Percentiles rank a stretch among this genome's conserved stretches.
Conservation (phyloP, 805 yeast genomes). For the Blastobotrys parvus region DNA sequence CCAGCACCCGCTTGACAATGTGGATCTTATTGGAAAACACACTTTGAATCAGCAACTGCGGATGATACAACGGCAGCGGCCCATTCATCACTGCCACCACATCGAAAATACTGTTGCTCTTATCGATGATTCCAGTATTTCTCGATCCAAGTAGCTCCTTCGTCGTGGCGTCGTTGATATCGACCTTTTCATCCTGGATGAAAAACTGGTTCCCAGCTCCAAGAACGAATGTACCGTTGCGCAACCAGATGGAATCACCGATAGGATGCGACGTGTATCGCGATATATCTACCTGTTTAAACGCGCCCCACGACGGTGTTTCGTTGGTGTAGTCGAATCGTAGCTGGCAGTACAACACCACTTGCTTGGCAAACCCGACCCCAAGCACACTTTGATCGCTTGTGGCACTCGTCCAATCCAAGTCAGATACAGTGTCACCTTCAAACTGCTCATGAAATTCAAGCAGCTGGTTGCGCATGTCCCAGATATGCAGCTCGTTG, state of each 20-base stretch:
- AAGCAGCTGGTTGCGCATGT: slow-evolving; percentile 53
- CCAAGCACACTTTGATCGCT: slow-evolving; percentile 66
- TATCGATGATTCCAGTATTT: slow-evolving; percentile 14
- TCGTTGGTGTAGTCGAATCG: slow-evolving; percentile 83
- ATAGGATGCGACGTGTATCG: slow-evolving; percentile 69
- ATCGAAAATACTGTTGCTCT: slow-evolving; percentile 41
- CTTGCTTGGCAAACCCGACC: slow-evolving; percentile 61
- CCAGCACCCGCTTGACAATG: slow-evolving; percentile 49
- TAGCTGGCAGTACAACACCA: slow-evolving; percentile 67
- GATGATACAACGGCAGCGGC: slow-evolving; percentile 83
- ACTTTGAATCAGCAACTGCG: slow-evolving; percentile 74
- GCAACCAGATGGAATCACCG: slow-evolving; percentile 86
- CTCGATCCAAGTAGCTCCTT: slow-evolving; percentile 50
- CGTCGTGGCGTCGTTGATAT: slow-evolving; percentile 45
- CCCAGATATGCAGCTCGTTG: slow-evolving; percentile 66
- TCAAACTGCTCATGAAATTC: slow-evolving; percentile 46
- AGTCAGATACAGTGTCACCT: slow-evolving; percentile 42
- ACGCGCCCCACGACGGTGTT: slow-evolving; percentile 67
- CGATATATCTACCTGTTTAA: slow-evolving; percentile 63
- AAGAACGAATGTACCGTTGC: slow-evolving; percentile 67
- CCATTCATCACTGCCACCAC: slow-evolving; percentile 77
- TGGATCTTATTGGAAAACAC: slow-evolving; percentile 52
- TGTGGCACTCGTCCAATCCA: slow-evolving; percentile 80
- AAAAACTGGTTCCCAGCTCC: slow-evolving; percentile 89
- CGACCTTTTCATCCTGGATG: slow-evolving; percentile 63